A percentile compares a stretch with the other conserved stretches of the same genome.
Evolutionary conservation across 2,329 filamentous ascomycete species (phyloP).

Genomic region (Penicillium crustosum): DNA sequence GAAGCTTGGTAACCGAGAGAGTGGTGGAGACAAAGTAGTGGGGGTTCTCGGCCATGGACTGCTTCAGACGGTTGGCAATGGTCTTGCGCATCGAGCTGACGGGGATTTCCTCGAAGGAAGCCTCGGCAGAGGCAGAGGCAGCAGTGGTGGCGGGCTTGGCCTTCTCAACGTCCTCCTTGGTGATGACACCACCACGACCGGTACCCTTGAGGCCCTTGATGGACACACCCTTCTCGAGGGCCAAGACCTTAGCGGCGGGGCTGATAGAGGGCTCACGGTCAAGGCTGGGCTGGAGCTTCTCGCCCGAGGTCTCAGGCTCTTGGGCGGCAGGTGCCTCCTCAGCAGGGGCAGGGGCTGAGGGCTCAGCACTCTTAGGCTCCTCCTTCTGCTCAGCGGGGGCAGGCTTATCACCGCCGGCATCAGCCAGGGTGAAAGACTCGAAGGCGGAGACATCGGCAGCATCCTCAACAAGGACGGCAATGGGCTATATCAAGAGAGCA

Average conservation of each 20-base stretch:
- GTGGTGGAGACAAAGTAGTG: slow-evolving; percentile 95
- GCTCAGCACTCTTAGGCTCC: slow-evolving; percentile 47
- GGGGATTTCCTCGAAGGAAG: slow-evolving; percentile 79
- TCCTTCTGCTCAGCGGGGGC: slow-evolving; percentile 65
- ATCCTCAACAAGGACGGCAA: slow-evolving; percentile 92
- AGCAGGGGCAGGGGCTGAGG: slow-evolving; percentile 59
- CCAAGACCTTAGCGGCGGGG: slow-evolving; percentile 75
- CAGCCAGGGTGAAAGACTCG: slow-evolving; percentile 80
- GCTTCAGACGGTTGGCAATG: slow-evolving; percentile 84
- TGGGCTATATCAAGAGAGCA: slow-evolving; percentile 63
- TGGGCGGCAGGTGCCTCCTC: slow-evolving; percentile 54
- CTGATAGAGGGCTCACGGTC: slow-evolving; percentile 76
- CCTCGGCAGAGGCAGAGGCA: slow-evolving; percentile 55
- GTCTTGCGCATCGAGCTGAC: slow-evolving; percentile 95
- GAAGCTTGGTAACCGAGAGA: slow-evolving; percentile 89
- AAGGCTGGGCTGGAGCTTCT: slow-evolving; percentile 77
- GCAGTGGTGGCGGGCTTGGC: slow-evolving; percentile 58
- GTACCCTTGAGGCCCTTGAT: slow-evolving; percentile 80
- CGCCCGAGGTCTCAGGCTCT: slow-evolving; percentile 71
- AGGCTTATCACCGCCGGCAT: slow-evolving; percentile 82
- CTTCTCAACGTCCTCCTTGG: slow-evolving; percentile 91
- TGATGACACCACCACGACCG: slow-evolving; percentile 82
- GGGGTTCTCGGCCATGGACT: slow-evolving; percentile 90
- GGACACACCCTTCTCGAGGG: slow-evolving; percentile 78
- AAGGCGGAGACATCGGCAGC: slow-evolving; percentile 84